Evolutionary conservation across 345 rosid genomes (phyloP).

Genomic region (Carallia brachiata): DNA sequence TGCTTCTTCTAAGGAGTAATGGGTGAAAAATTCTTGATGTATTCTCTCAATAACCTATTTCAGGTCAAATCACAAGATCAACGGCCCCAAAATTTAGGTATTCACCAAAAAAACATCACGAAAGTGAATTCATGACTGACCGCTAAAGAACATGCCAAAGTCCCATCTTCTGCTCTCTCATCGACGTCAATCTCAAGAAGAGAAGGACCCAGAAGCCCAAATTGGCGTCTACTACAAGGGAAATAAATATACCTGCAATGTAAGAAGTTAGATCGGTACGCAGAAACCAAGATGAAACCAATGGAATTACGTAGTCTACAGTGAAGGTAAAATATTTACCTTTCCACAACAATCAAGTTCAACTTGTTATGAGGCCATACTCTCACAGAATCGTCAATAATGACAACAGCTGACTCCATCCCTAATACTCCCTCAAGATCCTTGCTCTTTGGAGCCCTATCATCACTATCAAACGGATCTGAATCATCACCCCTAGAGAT

Average conservation of each 20-base stretch:
- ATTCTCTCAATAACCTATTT: conserved; percentile 84
- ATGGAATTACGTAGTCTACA: background rate
- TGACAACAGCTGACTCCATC: conserved; percentile 94
- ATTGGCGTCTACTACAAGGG: conserved; percentile 95
- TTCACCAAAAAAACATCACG: background rate
- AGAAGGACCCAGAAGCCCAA: conserved; percentile 94
- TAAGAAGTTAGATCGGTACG: conserved; percentile 12
- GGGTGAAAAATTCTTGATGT: conserved; percentile 73
- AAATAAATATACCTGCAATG: conserved; percentile 85
- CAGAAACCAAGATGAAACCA: background rate
- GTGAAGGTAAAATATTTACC: conserved; percentile 35
- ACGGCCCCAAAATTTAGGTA: background rate
- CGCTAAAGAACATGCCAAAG: conserved; percentile 87
- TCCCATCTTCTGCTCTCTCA: conserved; percentile 96
- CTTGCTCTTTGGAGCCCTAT: conserved; percentile 87
- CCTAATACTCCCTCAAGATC: conserved; percentile 99
- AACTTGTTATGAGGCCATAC: conserved; percentile 96
- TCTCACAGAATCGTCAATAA: conserved; percentile 92
- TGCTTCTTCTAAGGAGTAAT: conserved; percentile 64
- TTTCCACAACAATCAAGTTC: conserved; percentile 92
- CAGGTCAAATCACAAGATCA: conserved; percentile 8
- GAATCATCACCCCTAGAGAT: conserved; percentile 96
- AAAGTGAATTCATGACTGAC: conserved; percentile 45
- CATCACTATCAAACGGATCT: conserved; percentile 79
- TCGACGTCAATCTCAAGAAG: conserved; percentile 98